These are phyloP conservation scores for Kwoniella shivajii DNA, from an alignment of 1,284 basidiomycete genomes.

Conservation along the genomic window DNA sequence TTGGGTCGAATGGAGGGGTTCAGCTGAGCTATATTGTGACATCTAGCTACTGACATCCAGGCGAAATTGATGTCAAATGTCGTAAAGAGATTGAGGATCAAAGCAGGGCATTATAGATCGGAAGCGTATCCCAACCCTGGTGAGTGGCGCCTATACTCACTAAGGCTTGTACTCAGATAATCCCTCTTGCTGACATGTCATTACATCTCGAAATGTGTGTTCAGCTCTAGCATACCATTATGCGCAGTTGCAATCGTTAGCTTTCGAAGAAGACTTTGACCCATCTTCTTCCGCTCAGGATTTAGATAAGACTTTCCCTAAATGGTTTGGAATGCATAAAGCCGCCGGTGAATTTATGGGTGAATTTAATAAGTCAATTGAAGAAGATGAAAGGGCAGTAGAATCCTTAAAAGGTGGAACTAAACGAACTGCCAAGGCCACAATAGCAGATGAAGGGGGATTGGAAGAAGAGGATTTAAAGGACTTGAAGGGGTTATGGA, in stretches of 20 bases:
- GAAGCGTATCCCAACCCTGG: slow-evolving; percentile 92
- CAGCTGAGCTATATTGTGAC: neutral
- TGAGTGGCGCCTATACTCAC: slow-evolving; percentile 52
- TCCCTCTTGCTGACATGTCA: neutral
- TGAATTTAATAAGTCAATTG: slow-evolving; percentile 71
- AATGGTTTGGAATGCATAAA: slow-evolving; percentile 76
- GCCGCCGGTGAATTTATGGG: slow-evolving; percentile 74
- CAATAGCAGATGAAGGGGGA: slow-evolving; percentile 17
- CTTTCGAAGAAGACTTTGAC: slow-evolving; percentile 85
- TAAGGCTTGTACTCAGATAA: slow-evolving; percentile 54
- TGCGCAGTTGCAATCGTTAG: slow-evolving; percentile 83
- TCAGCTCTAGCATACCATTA: slow-evolving; percentile 76
- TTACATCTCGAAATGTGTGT: neutral
- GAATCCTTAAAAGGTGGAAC: slow-evolving; percentile 37
- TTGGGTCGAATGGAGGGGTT: neutral
- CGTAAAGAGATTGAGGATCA: slow-evolving; percentile 76
- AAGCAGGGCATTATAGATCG: slow-evolving; percentile 77
- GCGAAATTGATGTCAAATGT: slow-evolving; percentile 70
- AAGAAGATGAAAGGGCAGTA: slow-evolving; percentile 64
- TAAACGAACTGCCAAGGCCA: slow-evolving; percentile 22
- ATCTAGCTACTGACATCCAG: slow-evolving; percentile 68
- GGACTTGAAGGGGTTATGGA: slow-evolving; percentile 68
- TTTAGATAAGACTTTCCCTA: slow-evolving; percentile 74
- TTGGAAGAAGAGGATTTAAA: slow-evolving; percentile 65
- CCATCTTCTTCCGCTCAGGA: slow-evolving; percentile 61